Percentiles rank a stretch among this genome's conserved stretches.
phyloP scores from a whole-genome alignment of 1,284 basidiomycete genomes.

The Meripilus lineatus region DNA sequence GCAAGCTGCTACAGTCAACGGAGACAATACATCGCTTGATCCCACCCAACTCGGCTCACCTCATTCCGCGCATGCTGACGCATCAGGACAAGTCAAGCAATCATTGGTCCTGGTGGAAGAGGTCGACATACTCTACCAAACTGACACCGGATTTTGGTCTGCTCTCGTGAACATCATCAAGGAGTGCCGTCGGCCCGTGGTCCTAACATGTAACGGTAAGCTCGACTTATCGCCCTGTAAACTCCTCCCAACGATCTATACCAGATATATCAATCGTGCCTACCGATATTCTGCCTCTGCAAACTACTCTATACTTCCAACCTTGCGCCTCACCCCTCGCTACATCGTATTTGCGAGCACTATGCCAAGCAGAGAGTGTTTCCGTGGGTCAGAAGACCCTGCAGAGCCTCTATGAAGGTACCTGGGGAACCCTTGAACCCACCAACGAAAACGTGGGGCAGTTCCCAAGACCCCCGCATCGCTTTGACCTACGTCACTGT shows the following conservation, averaged over 20 bases:
- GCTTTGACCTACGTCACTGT: constrained; percentile 17
- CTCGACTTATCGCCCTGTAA: constrained; percentile 10
- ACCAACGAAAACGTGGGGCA: too few species aligned
- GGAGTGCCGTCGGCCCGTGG: constrained; percentile 79
- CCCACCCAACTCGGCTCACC: background rate
- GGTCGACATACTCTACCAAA: constrained; percentile 89
- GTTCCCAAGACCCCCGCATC: too few species aligned
- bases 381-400: constrained; percentile 17
- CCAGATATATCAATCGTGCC: constrained; percentile 74
- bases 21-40: background rate
- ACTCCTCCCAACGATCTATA: constrained; percentile 13
- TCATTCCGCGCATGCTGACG: background rate
- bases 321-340: constrained; percentile 56
- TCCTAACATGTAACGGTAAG: constrained; percentile 90
- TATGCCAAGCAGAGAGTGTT: constrained; percentile 57
- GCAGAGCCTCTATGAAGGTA: too few species aligned
- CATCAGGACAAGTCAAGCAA: constrained; percentile 45
- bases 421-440: too few species aligned
- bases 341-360: constrained; percentile 67
- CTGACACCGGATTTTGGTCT: constrained; percentile 91
- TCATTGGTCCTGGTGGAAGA: constrained; percentile 95
- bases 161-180: constrained; percentile 77
- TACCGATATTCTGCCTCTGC: constrained; percentile 68
- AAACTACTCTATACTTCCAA: constrained; percentile 64
- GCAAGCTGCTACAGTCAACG: constrained; percentile 4